phyloP scores from a whole-genome alignment of 2,329 filamentous ascomycete species.

The Trichoderma aggressivum region DNA sequence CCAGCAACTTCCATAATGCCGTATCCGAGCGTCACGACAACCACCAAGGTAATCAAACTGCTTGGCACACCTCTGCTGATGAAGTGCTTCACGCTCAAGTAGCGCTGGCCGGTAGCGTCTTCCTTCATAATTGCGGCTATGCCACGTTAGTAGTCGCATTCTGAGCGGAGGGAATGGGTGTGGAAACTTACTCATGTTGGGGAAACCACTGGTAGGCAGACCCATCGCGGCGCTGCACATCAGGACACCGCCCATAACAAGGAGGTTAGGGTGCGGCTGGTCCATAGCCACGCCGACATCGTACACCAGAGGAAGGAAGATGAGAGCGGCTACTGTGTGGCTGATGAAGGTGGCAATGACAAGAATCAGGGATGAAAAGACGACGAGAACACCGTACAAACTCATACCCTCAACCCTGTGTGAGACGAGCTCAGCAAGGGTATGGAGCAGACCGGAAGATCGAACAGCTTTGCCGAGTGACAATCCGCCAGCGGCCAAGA shows the following conservation, averaged over 20 bases:
- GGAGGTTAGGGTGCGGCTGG: conserved; percentile 84
- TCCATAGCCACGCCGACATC: conserved; percentile 83
- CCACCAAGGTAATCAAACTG: conserved; percentile 73
- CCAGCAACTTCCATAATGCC: conserved; percentile 78
- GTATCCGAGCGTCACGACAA: conserved; percentile 88
- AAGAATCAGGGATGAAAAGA: conserved; percentile 79
- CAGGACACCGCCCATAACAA: conserved; percentile 91
- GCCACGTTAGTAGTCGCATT: conserved; percentile 23
- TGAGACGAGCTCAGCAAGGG: conserved; percentile 77
- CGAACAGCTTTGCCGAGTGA: conserved; percentile 92
- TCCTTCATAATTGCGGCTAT: conserved; percentile 98
- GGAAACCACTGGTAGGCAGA: conserved; percentile 91
- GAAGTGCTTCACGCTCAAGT: conserved; percentile 90
- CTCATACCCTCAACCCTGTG: conserved; percentile 70
- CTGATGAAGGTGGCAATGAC: conserved; percentile 97
- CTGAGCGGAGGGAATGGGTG: not conserved
- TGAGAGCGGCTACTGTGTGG: conserved; percentile 93
- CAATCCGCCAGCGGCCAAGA: conserved; percentile 88
- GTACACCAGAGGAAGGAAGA: conserved; percentile 85
- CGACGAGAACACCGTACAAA: conserved; percentile 79
- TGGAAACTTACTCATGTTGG: conserved; percentile 89
- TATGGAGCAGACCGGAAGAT: conserved; percentile 86
- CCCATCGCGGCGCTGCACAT: conserved; percentile 99
- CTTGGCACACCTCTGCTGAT: conserved; percentile 88
- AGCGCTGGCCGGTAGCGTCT: conserved; percentile 86